Evolutionary conservation across 2,329 filamentous ascomycete species (phyloP), one percentile per base, ranked within the genome.

Genomic region (Verticillium albo-atrum): DNA sequence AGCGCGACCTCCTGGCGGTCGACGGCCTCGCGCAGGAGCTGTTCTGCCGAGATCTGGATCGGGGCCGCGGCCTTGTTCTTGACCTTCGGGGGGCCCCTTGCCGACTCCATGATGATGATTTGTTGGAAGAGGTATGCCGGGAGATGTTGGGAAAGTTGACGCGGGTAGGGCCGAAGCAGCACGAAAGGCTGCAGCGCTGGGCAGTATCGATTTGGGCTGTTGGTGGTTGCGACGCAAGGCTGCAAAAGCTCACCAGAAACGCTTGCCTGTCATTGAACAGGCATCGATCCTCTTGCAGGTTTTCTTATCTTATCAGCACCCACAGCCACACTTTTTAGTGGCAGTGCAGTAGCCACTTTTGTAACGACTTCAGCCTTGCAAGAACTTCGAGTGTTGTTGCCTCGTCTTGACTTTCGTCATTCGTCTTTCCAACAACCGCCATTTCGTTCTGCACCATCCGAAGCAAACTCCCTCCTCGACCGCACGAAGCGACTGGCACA

Each of bases 11-110:
- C 95, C 77, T 98, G 95, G 62, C 95, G 88, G 77, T 99, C 95
- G 65, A 98, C 95, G 64, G 95, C 95, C 80, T 99, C 95, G 67
- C 95, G 90, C 51, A 99, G 88, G 64, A 99, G 89, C 80, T 99
- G 95, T 77, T 99, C 95, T 66, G 95, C 95, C 66, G 91, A 96
- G 73, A 99, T 97, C 78, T 98, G 89, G 60, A 90, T 81, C 47
- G 89, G 91, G 78, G 94, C 94, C 1, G 95, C 85, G 65, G 91
- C 92, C 89, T 99, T 99, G 82, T 99, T 98, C 77, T 98, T 98
- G 82, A 99, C 95, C 84, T 92, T 84, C 14, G 95, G 94, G 60
- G 95, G 94, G 68, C 94, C 95, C 65, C 94, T 89, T 66, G 90
- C 89, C 60, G 89, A 86, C 82, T 98, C 94, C 93, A 98, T 97